Base-by-base conservation (phyloP, 805 yeast genomes). In the Cyberlindnera mycetangii region DNA sequence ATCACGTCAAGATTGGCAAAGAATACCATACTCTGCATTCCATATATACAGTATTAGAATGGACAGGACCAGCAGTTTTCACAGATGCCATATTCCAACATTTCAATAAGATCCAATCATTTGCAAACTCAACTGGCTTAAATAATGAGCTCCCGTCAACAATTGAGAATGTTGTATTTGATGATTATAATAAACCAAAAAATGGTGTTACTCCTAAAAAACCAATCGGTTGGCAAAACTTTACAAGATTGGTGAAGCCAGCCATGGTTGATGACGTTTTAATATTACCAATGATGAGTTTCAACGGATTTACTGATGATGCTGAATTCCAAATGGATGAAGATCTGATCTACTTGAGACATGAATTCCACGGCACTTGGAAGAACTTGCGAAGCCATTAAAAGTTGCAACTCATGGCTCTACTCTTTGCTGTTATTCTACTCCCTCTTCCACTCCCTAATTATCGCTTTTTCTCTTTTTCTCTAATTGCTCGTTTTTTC, bases 51-150 rank as follows among this genome's bases (percentile, higher is more conserved):
- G 68, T 77, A 17, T 61, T 72, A 27, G 70, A 66, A 43, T 78
- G 83, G 83, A 77, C 83, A 0, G 83, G 83, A 0, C 67, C 75
- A 12, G 80, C 75, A 1, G 52, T 66, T 3, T 76, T 78, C 69
- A 75, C 83, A 2, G 79, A 76, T 46, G 62, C 67, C 1, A 54
- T 76, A 5, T 65, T 75, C 56, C 58, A 59, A 10, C 75, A 74
- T 55, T 56, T 78, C 54, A 78, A 77, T 56, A 49, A 77, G 39
- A 25, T 52, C 6, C 24, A 18, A 3, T 12, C 22, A 9, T 5
- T 14, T 18, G 14, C 31, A 3, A 12, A 24, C 10, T 18, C 7
- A 9, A 7, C 24, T 2, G 36, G 37, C 3, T 19, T 46, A 27
- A 48, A 53, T 17, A 12, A 10, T 9, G 77, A 59, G 73, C 67